Evolutionary conservation across 768 basidiomycete species (phyloP), one percentile per base, ranked within the genome.

Genomic region (Lactifluus piperatus): DNA sequence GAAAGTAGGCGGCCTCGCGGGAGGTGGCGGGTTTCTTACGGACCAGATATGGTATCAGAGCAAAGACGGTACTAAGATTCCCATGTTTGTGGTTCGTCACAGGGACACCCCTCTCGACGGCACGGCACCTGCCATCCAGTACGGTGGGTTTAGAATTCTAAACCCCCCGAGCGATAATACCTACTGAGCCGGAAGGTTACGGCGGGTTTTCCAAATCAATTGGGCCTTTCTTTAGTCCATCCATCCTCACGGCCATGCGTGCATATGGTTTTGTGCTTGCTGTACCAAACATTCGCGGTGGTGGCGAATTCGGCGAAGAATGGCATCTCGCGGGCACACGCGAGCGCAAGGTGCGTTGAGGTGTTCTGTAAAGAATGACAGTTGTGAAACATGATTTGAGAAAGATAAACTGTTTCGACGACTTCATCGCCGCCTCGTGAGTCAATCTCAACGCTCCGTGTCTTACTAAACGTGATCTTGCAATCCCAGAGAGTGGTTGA

Each of bases 71-170:
- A 91, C 88, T 5, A 79, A 77, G 54, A 75, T 93, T 36, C 91
- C 91, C 1, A 91, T 93, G 90, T 92, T 91, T 67, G 78, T 93
- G 62, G 86, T 91, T 22, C 79, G 83, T 48, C 88, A 87, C 68
- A 85, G 85, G 69, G 78, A 76, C 37, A 88, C 85, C 3, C 73
- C 77, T 60, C 75, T 81, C 43, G 86, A 91, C 60, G 89, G 89
- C 16, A 85, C 83, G 0, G 88, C 88, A 0, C 81, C 90, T 16
- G 85, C 81, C 0, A 74, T 91, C 30, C 87, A 90, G 68, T 92
- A 89, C 58, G 89, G 87, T 84, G 57, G 65, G 73, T 58, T 26
- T 5, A n/a, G 1, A 11, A 13, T 36, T 27, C 4, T 29, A 1
- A n/a, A 29, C 37, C 16, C 32, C 18, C 44, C 14, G 22, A 27